phyloP scores from a whole-genome alignment of 2,329 filamentous ascomycete species.

The Pseudocercospora musae region DNA sequence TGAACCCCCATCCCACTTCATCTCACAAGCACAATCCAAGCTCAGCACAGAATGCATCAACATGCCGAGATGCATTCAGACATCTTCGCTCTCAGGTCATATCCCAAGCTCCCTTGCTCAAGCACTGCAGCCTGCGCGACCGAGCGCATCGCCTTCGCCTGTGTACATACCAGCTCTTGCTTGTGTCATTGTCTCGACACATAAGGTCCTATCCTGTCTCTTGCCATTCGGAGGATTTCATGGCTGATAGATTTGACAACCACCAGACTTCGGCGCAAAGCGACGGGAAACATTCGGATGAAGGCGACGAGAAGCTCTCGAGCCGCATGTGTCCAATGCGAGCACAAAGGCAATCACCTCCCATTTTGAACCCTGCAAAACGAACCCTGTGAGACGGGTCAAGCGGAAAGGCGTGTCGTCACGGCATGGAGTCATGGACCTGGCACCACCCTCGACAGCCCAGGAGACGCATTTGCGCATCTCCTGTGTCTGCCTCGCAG shows the following conservation, averaged over 20 bases:
- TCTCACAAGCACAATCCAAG: background rate
- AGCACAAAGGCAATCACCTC: conserved; percentile 7
- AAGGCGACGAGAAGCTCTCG: background rate
- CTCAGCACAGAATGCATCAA: background rate
- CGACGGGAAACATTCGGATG: background rate
- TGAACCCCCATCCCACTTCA: background rate
- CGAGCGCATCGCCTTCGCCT: background rate
- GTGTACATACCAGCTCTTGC: background rate
- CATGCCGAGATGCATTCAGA: background rate
- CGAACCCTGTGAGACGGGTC: conserved; percentile 6
- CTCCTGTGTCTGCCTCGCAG: background rate
- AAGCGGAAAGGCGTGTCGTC: background rate
- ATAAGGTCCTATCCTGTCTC: background rate
- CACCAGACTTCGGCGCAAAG: background rate
- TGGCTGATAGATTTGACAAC: background rate
- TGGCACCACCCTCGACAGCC: background rate
- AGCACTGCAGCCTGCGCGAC: background rate
- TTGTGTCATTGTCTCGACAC: background rate
- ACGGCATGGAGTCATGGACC: background rate
- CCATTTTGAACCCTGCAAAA: background rate
- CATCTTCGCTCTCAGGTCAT: background rate
- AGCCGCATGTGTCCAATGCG: background rate
- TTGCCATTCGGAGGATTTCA: background rate
- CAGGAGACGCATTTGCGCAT: background rate
- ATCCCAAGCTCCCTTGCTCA: background rate